phyloP scores from a whole-genome alignment of 2,329 filamentous ascomycete species.

The Scedosporium aurantiacum region DNA sequence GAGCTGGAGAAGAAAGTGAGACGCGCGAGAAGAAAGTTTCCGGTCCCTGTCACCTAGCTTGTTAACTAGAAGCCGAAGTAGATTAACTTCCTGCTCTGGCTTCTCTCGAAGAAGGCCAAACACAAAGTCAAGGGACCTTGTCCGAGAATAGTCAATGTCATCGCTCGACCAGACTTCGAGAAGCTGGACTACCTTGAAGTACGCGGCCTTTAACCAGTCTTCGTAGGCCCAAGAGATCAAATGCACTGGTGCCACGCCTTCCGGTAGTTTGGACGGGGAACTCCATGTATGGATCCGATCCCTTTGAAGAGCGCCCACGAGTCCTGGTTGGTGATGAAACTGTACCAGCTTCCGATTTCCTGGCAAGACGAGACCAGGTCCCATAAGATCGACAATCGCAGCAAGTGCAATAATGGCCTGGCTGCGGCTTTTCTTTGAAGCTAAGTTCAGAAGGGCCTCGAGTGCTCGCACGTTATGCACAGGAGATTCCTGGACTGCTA shows the following conservation, averaged over 20 bases:
- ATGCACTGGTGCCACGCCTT: constrained; percentile 62
- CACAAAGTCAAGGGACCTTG: constrained; percentile 79
- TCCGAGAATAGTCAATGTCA: constrained; percentile 87
- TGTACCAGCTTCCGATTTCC: constrained; percentile 67
- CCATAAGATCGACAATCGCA: constrained; percentile 87
- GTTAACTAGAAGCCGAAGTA: constrained; percentile 84
- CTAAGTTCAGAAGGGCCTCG: constrained; percentile 69
- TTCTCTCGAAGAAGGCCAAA: constrained; percentile 89
- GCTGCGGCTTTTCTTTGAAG: constrained; percentile 86
- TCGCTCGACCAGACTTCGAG: constrained; percentile 90
- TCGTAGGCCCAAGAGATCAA: constrained; percentile 85
- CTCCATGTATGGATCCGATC: constrained; percentile 50
- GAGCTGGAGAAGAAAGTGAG: constrained; percentile 85
- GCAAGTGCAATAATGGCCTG: constrained; percentile 88
- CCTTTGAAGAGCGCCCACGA: constrained; percentile 61
- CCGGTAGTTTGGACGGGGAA: constrained; percentile 58
- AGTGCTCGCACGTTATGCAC: constrained; percentile 85
- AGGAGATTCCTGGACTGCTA: constrained; percentile 92
- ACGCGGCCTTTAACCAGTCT: constrained; percentile 87
- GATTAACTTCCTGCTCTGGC: constrained; percentile 91
- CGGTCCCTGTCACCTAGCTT: constrained; percentile 92
- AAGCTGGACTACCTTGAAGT: constrained; percentile 86
- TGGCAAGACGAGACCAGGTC: constrained; percentile 77
- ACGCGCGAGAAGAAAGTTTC: constrained; percentile 89
- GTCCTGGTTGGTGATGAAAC: constrained; percentile 69